Evolutionary conservation across 2,329 filamentous ascomycete species (phyloP).

Genomic region (Stemphylium beticola): DNA sequence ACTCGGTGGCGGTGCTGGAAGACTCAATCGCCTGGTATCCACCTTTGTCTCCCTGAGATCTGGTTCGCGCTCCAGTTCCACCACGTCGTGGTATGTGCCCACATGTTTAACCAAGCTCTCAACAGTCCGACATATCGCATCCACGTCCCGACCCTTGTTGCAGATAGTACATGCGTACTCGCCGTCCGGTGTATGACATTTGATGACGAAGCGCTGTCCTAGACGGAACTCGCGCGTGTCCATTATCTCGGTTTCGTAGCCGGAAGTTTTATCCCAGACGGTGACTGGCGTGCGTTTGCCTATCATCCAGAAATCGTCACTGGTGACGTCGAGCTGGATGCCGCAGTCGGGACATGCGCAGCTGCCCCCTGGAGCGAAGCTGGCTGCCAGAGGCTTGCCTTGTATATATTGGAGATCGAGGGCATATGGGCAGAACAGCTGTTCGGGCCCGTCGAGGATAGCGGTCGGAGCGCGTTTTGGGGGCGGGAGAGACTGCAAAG

Average conservation of each 20-base stretch:
- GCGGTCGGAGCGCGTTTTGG: constrained; percentile 35
- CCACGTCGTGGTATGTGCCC: constrained; percentile 40
- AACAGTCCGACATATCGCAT: constrained; percentile 45
- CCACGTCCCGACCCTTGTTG: constrained; percentile 39
- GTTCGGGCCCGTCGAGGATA: constrained; percentile 24
- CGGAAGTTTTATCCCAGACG: constrained; percentile 24
- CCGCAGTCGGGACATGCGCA: constrained; percentile 42
- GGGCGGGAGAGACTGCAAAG: constrained; percentile 27
- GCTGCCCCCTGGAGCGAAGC: constrained; percentile 41
- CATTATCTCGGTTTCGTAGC: constrained; percentile 41
- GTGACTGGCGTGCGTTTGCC: constrained; percentile 41
- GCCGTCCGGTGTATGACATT: constrained; percentile 46
- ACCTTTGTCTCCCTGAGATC: constrained; percentile 39
- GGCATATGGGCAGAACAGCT: constrained; percentile 46
- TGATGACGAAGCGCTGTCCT: constrained; percentile 47
- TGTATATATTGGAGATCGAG: constrained; percentile 42
- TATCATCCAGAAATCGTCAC: constrained; percentile 49
- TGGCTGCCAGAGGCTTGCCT: constrained; percentile 37
- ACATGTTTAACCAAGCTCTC: constrained; percentile 48
- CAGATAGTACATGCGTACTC: constrained; percentile 48
- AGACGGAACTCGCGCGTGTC: constrained; percentile 47
- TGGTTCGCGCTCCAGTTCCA: constrained; percentile 40
- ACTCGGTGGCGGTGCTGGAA: constrained; percentile 28
- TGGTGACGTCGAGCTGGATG: constrained; percentile 32
- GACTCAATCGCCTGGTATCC: constrained; percentile 24